A percentile compares a stretch with the other conserved stretches of the same genome.
phyloP scores from a whole-genome alignment of 192 early-diverging fungal species.

The Diversispora eburnea region DNA sequence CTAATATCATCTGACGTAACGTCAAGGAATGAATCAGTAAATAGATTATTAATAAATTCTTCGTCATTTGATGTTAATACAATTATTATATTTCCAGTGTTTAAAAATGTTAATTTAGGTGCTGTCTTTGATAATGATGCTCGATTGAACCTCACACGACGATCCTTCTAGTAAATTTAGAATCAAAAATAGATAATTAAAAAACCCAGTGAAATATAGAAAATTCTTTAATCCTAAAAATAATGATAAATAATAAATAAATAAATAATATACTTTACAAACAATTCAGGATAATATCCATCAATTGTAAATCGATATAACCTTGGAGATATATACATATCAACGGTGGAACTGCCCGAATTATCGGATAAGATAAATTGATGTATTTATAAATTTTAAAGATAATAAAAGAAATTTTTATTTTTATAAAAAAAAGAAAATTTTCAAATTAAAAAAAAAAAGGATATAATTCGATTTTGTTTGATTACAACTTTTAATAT shows the following conservation, averaged over 20 bases:
- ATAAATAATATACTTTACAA: not conserved
- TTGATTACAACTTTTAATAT: not conserved
- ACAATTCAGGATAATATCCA: not conserved
- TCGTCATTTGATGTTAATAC: not conserved
- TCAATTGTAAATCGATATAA: not conserved
- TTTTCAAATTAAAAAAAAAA: not conserved
- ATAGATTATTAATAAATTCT: not conserved
- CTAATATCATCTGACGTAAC: not conserved
- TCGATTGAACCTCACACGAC: constrained; percentile 5
- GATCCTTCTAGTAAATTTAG: not conserved
- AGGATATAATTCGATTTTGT: not conserved
- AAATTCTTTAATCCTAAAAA: not conserved
- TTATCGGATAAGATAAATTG: not conserved
- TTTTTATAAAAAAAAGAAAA: not conserved
- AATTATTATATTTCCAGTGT: not conserved
- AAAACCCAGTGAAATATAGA: not conserved
- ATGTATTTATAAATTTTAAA: not conserved
- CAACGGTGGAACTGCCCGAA: not conserved
- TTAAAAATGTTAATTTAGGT: not conserved
- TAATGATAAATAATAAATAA: too few relatives aligned
- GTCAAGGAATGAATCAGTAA: not conserved
- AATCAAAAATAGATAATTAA: not conserved
- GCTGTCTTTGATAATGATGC: not conserved
- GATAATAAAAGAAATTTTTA: not conserved
- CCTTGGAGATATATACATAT: not conserved